Evolutionary conservation across 2,329 filamentous ascomycete genomes (phyloP), one percentile per base, ranked within the genome.

Genomic region (Sporothrix curviconia): DNA sequence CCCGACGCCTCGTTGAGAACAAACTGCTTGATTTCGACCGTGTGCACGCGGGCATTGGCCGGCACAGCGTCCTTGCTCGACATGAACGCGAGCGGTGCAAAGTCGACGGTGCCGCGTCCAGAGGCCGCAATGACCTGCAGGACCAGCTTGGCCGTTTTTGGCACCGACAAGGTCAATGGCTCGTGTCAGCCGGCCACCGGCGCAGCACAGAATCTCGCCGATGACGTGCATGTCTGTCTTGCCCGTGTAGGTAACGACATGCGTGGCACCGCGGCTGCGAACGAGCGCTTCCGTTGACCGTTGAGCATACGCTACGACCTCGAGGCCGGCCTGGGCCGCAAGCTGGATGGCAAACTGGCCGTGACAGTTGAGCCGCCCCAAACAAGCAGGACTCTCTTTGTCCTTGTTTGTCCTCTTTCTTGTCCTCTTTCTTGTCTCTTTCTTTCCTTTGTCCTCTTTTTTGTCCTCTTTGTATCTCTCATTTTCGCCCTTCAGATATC

Each of bases 351-450:
- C 67, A 43, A 74, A 74, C 59, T 74, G 71, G 1, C 71, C 73
- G 72, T 75, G 7, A 72, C 67, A 2, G 72, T 72, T 14, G 71
- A 72, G 22, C 73, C 73, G 34, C 73, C 72, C 73, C 73, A 75
- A 28, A 75, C 66, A 11, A 74, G 60, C 64, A 66, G 36, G 63
- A 51, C 49, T n/a, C 64, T 60, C 57, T 65, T 55, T 50, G 39
- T 3, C 34, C 4, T 15, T 7, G 0, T 15, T 12, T 14, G 17
- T 22, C 17, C n/a, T 17, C 55, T 50, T 22, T 3, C 49, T 57
- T 58, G 25, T 52, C 61, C 4, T 11, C 24, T 7, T n/a, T n/a
- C n/a, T n/a, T n/a, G n/a, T n/a, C n/a, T n/a, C n/a, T n/a, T n/a
- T n/a, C n/a, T n/a, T n/a, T n/a, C n/a, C n/a, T n/a, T n/a, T n/a